Evolutionary conservation across 169 alveolate genomes (phyloP).

Genomic region (Plasmodium vivax): DNA sequence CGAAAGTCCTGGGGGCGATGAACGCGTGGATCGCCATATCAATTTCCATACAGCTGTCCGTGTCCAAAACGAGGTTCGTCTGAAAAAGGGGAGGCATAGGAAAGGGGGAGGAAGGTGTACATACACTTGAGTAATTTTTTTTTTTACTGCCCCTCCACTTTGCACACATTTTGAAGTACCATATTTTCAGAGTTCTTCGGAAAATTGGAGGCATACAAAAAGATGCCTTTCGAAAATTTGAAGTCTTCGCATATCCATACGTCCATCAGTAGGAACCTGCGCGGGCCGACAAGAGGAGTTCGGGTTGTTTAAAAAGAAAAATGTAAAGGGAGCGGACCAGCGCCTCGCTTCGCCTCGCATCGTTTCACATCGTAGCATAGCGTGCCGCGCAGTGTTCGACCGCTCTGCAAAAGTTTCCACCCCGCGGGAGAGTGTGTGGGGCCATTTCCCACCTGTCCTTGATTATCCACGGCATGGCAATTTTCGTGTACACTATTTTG

Average conservation of each 20-base stretch:
- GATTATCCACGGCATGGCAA: slow-evolving; percentile 68
- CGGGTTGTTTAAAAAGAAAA: background rate
- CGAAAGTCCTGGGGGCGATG: slow-evolving; percentile 4
- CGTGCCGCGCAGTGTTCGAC: background rate
- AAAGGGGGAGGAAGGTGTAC: background rate
- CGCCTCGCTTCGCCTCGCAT: background rate
- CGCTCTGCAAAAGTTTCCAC: background rate
- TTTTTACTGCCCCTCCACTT: background rate
- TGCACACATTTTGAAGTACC: slow-evolving; percentile 7
- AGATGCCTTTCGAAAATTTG: slow-evolving; percentile 51
- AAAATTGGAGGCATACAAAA: slow-evolving; percentile 33
- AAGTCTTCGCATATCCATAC: slow-evolving; percentile 67
- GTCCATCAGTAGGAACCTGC: slow-evolving; percentile 38
- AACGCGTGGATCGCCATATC: slow-evolving; percentile 50
- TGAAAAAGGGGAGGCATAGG: background rate
- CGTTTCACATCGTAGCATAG: background rate
- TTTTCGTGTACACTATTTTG: slow-evolving; percentile 49
- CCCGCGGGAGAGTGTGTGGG: background rate
- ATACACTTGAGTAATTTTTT: background rate
- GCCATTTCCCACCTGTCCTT: slow-evolving; percentile 22
- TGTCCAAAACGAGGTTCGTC: slow-evolving; percentile 15
- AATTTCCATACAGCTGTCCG: slow-evolving; percentile 37
- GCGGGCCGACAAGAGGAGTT: background rate
- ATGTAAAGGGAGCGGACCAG: background rate
- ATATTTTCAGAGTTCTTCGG: slow-evolving; percentile 7